Base-by-base conservation (phyloP, 1,284 basidiomycete genomes). In the Agroathelia rolfsii region DNA sequence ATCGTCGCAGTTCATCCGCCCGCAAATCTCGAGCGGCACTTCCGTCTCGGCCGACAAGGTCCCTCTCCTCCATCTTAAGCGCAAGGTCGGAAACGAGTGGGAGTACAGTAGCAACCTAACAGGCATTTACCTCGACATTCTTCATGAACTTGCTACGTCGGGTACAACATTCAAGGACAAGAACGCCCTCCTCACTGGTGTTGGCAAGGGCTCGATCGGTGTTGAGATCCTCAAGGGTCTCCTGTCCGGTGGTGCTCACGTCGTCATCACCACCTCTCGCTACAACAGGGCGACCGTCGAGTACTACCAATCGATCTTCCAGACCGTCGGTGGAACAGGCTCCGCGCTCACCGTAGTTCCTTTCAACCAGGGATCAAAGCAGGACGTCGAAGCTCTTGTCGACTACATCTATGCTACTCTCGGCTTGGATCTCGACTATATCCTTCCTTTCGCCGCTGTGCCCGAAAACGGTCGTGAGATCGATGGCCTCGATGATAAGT, bases 381-480 rank as follows among this genome's bases (percentile, higher is more conserved):
- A 97, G 58, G 95, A 98, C 49, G 87, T 94, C 24, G 93, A 98
- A 53, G 88, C 90, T 7, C 76, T 98, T 35, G 80, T 98, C 47
- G 93, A 97, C 62, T 98, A 98, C 61, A 94, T 98, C 58, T 98
- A 97, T 63, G 77, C 84, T 27, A 92, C 81, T 26, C 77, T 96
- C 37, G 82, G 83, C 30, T 77, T 98, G 64, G 94, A 98, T 62
- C 74, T 98, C 40, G 94, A 98, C 62, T 97, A 96, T 62, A 87
- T 98, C 49, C 76, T 97, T 41, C 94, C 94, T 24, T 98, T 98
- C 60, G 95, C 94, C 36, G 95, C 93, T 39, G 84, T 98, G 30
- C 93, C 95, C 9, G 95, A 97, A 61, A 97, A 97, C 51, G 94
- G 95, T 28, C 84, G 94, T 41, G 90, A 97, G 62, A 98, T 98